Conservation (phyloP, 2,329 filamentous ascomycete genomes). For the Rhynchosporium secalis region DNA sequence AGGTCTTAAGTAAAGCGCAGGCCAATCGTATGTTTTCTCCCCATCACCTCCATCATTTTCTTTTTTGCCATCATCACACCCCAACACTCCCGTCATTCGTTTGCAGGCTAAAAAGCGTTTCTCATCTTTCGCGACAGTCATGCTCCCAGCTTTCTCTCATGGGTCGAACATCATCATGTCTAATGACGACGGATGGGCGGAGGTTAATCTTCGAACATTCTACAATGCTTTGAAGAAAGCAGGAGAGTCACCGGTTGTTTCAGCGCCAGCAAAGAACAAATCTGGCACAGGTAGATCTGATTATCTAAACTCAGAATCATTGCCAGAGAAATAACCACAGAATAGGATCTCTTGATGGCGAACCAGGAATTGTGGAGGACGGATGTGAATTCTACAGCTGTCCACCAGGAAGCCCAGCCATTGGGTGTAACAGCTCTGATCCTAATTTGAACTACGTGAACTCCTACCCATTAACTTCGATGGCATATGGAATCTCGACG, state of each 20-base stretch:
- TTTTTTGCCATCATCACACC: neutral
- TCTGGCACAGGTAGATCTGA: constrained; percentile 6
- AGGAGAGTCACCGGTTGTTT: constrained; percentile 7
- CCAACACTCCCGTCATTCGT: neutral
- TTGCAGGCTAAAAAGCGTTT: constrained; percentile 3
- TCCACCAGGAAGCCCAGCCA: constrained; percentile 4
- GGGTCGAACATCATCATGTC: constrained; percentile 11
- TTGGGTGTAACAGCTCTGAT: constrained; percentile 11
- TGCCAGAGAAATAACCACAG: neutral
- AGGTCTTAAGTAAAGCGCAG: neutral
- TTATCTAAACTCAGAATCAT: neutral
- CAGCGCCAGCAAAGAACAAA: constrained; percentile 14
- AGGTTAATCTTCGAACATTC: constrained; percentile 12
- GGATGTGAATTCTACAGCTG: constrained; percentile 14
- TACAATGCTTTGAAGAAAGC: constrained; percentile 5
- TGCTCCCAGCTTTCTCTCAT: constrained; percentile 2
- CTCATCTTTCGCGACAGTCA: neutral
- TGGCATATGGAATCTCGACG: constrained; percentile 11
- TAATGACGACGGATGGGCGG: constrained; percentile 16
- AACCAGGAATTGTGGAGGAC: neutral
- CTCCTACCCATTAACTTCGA: constrained; percentile 6
- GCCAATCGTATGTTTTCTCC: neutral
- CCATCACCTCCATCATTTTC: neutral
- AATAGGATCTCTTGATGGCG: constrained; percentile 12
- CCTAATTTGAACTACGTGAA: constrained; percentile 15